Percentiles rank a stretch among this genome's conserved stretches.
Conservation (phyloP, 2,329 filamentous ascomycete species). For the Venturia effusa region DNA sequence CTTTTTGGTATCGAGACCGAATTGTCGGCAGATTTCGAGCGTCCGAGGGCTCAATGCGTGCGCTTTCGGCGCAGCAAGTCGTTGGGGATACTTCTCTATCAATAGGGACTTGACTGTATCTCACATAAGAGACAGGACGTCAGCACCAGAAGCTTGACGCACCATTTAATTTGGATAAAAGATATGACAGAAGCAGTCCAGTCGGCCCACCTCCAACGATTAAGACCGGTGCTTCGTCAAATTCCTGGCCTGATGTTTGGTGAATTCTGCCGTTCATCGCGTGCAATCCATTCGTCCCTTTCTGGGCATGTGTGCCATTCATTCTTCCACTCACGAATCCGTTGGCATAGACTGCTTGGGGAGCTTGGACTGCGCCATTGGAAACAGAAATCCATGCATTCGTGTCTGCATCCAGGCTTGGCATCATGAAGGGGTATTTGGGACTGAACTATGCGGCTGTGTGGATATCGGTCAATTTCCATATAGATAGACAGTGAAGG, state of each 20-base stretch:
- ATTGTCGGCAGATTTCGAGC: conserved; percentile 23
- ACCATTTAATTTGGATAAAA: conserved; percentile 13
- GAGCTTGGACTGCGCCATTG: background rate
- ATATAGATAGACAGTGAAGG: background rate
- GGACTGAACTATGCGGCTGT: background rate
- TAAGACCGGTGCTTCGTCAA: conserved; percentile 10
- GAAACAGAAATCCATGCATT: background rate
- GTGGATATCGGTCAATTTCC: background rate
- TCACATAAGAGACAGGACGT: background rate
- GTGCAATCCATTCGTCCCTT: background rate
- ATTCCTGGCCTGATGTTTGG: background rate
- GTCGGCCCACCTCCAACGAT: conserved; percentile 14
- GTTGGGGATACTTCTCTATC: conserved; percentile 22
- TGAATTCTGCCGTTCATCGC: background rate
- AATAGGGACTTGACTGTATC: conserved; percentile 12
- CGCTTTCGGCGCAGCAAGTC: conserved; percentile 24
- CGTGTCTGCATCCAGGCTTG: background rate
- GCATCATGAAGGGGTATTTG: background rate
- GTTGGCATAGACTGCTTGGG: background rate
- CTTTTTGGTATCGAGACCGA: conserved; percentile 19
- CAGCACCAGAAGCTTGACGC: conserved; percentile 12
- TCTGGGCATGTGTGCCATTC: background rate
- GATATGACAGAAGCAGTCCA: conserved; percentile 12
- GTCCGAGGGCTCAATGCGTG: conserved; percentile 21
- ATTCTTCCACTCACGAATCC: background rate